Percentiles rank a stretch among this genome's conserved stretches.
phyloP scores from a whole-genome alignment of 306 rosid genomes.

The Alnus rubra region DNA sequence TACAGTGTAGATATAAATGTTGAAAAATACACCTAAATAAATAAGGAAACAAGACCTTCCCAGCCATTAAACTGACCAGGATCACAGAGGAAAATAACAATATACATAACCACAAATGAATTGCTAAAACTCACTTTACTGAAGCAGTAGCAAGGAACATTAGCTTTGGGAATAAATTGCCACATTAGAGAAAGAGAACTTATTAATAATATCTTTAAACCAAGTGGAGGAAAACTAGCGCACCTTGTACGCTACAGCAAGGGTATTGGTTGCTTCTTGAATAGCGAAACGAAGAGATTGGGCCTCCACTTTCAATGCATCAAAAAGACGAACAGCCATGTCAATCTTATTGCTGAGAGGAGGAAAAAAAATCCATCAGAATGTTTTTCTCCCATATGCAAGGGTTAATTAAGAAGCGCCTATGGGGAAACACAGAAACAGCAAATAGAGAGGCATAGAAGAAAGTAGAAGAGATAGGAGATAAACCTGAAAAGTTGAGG shows the following conservation, averaged over 20 bases:
- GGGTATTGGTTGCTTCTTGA: slow-evolving; percentile 90
- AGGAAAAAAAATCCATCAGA: slow-evolving; percentile 25
- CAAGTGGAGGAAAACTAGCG: slow-evolving; percentile 26
- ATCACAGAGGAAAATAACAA: background rate
- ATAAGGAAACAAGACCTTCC: background rate
- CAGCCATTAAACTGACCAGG: background rate
- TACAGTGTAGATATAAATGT: background rate
- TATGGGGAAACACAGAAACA: slow-evolving; percentile 1
- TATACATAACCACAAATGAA: background rate
- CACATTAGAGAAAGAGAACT: background rate
- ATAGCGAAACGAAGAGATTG: slow-evolving; percentile 75
- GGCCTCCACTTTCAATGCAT: slow-evolving; percentile 72
- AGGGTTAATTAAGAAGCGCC: background rate
- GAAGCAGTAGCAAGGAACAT: slow-evolving; percentile 17
- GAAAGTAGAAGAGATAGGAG: slow-evolving; percentile 5
- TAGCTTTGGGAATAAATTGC: slow-evolving; percentile 12
- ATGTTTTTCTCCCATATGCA: background rate
- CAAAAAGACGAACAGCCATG: slow-evolving; percentile 86
- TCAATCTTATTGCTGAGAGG: slow-evolving; percentile 74
- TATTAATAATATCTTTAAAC: slow-evolving; percentile 20
- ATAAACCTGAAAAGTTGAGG: slow-evolving; percentile 90
- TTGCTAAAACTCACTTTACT: slow-evolving; percentile 16
- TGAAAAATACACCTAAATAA: background rate
- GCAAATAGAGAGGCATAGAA: slow-evolving; percentile 6
- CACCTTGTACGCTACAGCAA: slow-evolving; percentile 86